phyloP scores from a whole-genome alignment of 2,329 filamentous ascomycete genomes.

The Neopestalotiopsis sp. region DNA sequence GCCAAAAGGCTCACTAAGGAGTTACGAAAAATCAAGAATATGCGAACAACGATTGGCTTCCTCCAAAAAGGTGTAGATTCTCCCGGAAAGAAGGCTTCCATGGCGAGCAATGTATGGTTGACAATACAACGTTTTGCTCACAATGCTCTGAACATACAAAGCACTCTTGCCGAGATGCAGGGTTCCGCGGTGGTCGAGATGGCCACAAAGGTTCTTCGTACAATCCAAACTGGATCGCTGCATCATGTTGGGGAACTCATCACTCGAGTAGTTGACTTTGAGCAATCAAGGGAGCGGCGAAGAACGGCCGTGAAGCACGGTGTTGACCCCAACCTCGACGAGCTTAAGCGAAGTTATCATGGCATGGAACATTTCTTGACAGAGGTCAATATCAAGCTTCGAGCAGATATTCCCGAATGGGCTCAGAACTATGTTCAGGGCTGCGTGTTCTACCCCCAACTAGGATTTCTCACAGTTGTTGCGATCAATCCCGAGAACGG shows the following conservation, averaged over 20 bases:
- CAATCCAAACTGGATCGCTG: constrained; percentile 63
- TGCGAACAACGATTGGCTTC: constrained; percentile 70
- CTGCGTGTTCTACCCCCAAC: constrained; percentile 88
- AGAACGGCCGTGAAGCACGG: constrained; percentile 76
- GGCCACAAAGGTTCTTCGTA: constrained; percentile 61
- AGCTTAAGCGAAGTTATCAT: constrained; percentile 77
- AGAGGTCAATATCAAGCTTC: constrained; percentile 68
- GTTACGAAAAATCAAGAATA: constrained; percentile 76
- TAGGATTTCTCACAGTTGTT: constrained; percentile 86
- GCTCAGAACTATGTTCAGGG: constrained; percentile 62
- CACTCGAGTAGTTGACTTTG: constrained; percentile 78
- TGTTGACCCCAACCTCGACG: constrained; percentile 76
- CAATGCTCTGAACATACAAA: constrained; percentile 71
- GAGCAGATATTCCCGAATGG: constrained; percentile 65
- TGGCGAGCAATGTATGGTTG: constrained; percentile 74
- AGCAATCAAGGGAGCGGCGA: constrained; percentile 72
- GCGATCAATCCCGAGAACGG: constrained; percentile 64
- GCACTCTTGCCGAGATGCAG: constrained; percentile 62
- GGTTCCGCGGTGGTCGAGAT: constrained; percentile 59
- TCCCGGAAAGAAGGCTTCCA: constrained; percentile 51
- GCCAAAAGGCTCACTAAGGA: constrained; percentile 62
- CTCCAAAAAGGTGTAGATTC: constrained; percentile 78
- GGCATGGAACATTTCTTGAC: constrained; percentile 78
- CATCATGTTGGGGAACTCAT: constrained; percentile 73
- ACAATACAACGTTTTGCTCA: constrained; percentile 74